Evolutionary conservation across 2,329 filamentous ascomycete species (phyloP).

Genomic region (Aspergillus texensis): DNA sequence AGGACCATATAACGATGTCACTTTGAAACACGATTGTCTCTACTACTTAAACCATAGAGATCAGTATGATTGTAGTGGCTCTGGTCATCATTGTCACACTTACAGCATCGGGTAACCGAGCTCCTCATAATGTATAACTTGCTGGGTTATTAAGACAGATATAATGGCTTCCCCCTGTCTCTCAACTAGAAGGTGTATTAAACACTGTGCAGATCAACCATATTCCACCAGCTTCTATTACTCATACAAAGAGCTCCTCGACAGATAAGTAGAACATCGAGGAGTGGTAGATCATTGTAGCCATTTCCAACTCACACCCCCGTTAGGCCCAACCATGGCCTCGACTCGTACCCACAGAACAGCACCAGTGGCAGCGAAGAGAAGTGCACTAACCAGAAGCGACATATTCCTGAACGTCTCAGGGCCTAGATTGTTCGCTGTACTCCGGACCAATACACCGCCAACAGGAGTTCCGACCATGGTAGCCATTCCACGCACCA

Average conservation of each 20-base stretch:
- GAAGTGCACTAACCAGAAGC: not conserved
- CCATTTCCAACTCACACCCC: not conserved
- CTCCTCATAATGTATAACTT: too few relatives aligned
- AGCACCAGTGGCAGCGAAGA: not conserved
- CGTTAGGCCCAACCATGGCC: not conserved
- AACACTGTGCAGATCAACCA: too few relatives aligned
- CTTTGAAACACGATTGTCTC: not conserved
- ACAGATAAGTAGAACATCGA: too few relatives aligned
- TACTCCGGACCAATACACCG: not conserved
- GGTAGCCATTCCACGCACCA: not conserved
- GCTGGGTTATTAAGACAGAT: too few relatives aligned
- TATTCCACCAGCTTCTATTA: too few relatives aligned
- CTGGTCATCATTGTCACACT: not conserved
- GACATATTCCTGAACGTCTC: not conserved
- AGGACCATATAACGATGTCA: not conserved
- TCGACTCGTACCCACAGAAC: not conserved
- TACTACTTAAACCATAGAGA: not conserved
- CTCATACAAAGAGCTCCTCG: too few relatives aligned
- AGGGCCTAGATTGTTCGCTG: not conserved
- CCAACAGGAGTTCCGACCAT: not conserved
- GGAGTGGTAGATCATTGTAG: too few relatives aligned
- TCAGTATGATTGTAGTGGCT: not conserved
- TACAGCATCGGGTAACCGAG: too few relatives aligned
- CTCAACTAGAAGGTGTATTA: too few relatives aligned
- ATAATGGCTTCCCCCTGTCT: too few relatives aligned